Base-by-base conservation (phyloP, 257 asterid species). In the Sherardia arvensis region DNA sequence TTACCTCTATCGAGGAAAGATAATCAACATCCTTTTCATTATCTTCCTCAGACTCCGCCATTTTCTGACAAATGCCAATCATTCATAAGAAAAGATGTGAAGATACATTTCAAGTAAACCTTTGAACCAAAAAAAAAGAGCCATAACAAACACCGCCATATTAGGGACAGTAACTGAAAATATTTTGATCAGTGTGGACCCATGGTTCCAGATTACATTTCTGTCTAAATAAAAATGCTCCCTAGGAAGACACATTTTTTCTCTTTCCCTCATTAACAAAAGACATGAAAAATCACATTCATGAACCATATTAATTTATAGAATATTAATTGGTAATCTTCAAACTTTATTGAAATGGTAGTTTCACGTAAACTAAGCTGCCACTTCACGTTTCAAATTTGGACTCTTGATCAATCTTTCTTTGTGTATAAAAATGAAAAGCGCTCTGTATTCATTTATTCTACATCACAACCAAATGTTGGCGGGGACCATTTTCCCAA, bases 1-100 rank as follows among this genome's bases (percentile, higher is more conserved):
- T 69, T 74, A 92, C 99, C 88, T 92, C 99, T 67, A 92, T 82
- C 5, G 99, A 92, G 64, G 99, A 92, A 74, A 92, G 93, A 84
- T 85, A 92, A 84, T 92, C 97, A n/a, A 89, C 82, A 74, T 92
- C 95, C 69, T 89, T 89, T 62, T 84, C 99, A 71, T 85, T 89
- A 28, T 64, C n/a, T n/a, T n/a, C n/a, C n/a, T n/a, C 80, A 26
- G 48, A 77, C 74, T 85, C 94, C 74, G 86, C 94, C 59, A 92
- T 87, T 92, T 92, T 92, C 99, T 92, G 85, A 68, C 15, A 62
- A 34, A 57, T 32, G 17, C 53, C 61, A 47, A 28, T 23, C 26
- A 30, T 47, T 51, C 33, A 64, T 36, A 53, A 59, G 15, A 63
- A 43, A 12, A 29, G 22, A 33, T 14, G 23, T 7, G 7, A 70